These are phyloP conservation scores for Pythium plurisporium DNA, from an alignment of 352 stramenopile species.

Conservation along the genomic window DNA sequence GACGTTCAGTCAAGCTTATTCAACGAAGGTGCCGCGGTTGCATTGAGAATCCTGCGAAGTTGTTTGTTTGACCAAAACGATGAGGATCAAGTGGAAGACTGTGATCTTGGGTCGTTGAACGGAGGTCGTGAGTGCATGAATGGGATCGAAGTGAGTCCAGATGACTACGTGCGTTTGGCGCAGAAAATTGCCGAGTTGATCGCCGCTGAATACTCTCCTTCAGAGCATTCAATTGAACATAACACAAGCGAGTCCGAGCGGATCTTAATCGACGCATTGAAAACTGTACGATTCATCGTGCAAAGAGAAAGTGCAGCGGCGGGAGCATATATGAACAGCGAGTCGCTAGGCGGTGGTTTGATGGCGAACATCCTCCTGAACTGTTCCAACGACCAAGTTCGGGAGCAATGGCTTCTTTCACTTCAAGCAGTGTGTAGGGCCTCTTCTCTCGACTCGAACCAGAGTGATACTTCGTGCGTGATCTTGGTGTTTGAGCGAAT, in stretches of 20 bases:
- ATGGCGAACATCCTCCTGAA: slow-evolving; percentile 59
- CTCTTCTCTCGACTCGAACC: slow-evolving; percentile 19
- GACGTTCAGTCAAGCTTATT: slow-evolving; percentile 70
- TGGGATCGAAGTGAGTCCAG: slow-evolving; percentile 34
- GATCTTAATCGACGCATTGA: slow-evolving; percentile 81
- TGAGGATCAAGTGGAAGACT: slow-evolving; percentile 23
- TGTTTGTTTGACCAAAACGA: slow-evolving; percentile 55
- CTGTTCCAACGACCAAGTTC: slow-evolving; percentile 68
- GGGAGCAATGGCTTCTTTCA: slow-evolving; percentile 81
- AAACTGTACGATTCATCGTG: slow-evolving; percentile 80
- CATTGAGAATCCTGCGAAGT: slow-evolving; percentile 80
- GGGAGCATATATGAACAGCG: slow-evolving; percentile 55
- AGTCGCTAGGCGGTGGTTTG: slow-evolving; percentile 29
- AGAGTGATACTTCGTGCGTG: slow-evolving; percentile 10
- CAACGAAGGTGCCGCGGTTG: slow-evolving; percentile 80
- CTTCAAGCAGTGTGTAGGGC: slow-evolving; percentile 68
- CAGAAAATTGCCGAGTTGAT: slow-evolving; percentile 77
- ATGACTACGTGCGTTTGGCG: slow-evolving; percentile 67
- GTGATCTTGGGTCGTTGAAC: not conserved
- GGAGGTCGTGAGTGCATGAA: slow-evolving; percentile 8
- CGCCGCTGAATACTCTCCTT: slow-evolving; percentile 57
- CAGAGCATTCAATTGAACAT: slow-evolving; percentile 28
- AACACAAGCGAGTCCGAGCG: slow-evolving; percentile 45
- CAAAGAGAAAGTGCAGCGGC: slow-evolving; percentile 57
- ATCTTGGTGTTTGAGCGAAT: slow-evolving; percentile 60